These are phyloP conservation scores for Cicer judaicum DNA, from an alignment of 306 rosid species.

Conservation along the genomic window DNA sequence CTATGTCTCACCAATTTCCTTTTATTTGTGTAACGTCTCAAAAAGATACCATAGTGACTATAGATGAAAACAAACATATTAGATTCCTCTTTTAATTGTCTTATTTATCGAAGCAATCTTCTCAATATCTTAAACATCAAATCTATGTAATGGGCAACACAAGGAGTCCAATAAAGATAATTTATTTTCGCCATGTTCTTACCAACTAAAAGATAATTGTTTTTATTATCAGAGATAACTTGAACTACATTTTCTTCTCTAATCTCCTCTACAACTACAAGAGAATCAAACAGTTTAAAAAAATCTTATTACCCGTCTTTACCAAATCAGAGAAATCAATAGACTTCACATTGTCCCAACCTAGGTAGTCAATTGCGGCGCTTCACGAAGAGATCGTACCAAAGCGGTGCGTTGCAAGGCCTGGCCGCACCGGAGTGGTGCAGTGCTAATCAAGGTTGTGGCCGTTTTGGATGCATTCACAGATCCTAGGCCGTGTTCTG, in stretches of 20 bases:
- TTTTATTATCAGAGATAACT: background rate
- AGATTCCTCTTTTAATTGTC: background rate
- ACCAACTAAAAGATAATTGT: background rate
- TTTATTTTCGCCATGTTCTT: background rate
- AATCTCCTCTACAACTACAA: background rate
- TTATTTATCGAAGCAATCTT: background rate
- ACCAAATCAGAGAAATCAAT: background rate
- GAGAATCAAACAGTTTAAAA: background rate
- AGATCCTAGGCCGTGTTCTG: no score
- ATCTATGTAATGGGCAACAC: background rate
- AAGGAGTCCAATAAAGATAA: background rate
- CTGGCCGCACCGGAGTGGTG: no score
- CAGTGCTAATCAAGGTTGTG: no score
- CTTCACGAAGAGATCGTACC: no score
- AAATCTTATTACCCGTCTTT: background rate
- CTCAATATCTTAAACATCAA: background rate
- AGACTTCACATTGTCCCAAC: background rate
- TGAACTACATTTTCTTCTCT: background rate
- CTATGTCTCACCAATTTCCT: background rate
- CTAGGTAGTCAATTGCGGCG: no score
- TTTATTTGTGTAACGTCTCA: background rate
- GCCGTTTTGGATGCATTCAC: no score
- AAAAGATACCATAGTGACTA: background rate
- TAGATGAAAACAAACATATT: background rate
- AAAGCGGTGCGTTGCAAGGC: no score